Base-by-base conservation (phyloP, 805 yeast species). In the Candida xyloterini region DNA sequence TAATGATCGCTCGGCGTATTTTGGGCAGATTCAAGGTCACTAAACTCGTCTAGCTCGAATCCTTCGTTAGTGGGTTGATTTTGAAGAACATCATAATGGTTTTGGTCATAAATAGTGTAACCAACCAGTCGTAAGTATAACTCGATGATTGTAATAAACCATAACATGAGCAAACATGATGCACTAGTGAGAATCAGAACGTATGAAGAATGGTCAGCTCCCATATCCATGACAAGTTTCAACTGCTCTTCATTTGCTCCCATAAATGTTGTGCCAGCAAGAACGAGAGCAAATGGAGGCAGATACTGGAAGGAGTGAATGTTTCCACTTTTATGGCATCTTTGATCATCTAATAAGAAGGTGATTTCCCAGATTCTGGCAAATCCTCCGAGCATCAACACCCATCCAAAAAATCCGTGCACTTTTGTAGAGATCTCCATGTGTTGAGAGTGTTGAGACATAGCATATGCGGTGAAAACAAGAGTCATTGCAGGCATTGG, bases 231-330 rank as follows among this genome's bases (percentile, higher is more conserved):
- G 2, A 90, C 87, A 43, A 87, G 66, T 8, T 63, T 62, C 52
- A 91, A 67, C 57, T 90, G 96, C 59, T 91, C 95, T 58, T 90
- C 96, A 47, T 75, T 90, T 15, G 98, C 98, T 20, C 86, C 78
- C 96, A 90, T 90, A 59, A 91, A 91, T 46, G 86, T 56, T 7
- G 84, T 60, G 1, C 98, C 98, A 1, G 91, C 67, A 47, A 85
- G 76, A 3, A 88, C 75, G 36, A 91, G 68, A 38, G 88, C 76
- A 59, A 88, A 78, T 2, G 96, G 84, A 2, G 98, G 82, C n/a
- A 89, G 54, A 58, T 85, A 85, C 63, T 91, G 98, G 68, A 89
- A 88, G 1, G 90, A 71, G 27, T 69, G 56, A 15, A 87, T 76
- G 27, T 62, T 64, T 5, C 76, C 78, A 7, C 64, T 54, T 10